phyloP scores from a whole-genome alignment of 257 asterid species.

The Jaltomata sinuosa region DNA sequence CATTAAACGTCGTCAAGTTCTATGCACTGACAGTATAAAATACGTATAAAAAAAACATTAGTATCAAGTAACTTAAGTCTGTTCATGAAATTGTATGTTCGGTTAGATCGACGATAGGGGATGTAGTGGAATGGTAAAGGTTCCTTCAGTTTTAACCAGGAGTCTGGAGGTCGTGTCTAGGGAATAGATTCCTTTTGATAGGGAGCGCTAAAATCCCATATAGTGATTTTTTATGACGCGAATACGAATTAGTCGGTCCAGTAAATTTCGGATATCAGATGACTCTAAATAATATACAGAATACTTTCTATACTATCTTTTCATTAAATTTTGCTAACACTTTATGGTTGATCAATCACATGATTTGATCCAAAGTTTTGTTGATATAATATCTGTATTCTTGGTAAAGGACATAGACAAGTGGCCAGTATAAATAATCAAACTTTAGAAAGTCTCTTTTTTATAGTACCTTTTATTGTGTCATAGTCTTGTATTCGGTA shows the following conservation, averaged over 20 bases:
- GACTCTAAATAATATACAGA: not conserved
- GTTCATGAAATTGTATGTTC: too few relatives aligned
- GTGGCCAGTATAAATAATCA: not conserved
- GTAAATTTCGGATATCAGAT: not conserved
- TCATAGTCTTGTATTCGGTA: not conserved
- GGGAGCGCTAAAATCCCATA: not conserved
- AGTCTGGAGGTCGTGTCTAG: not conserved
- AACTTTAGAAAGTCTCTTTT: not conserved
- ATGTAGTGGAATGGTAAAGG: not conserved
- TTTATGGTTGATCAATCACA: not conserved
- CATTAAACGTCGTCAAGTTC: not conserved
- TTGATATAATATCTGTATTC: not conserved
- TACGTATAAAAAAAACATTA: not conserved
- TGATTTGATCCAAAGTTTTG: not conserved
- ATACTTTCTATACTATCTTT: not conserved
- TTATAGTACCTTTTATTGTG: not conserved
- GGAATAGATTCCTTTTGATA: accelerated
- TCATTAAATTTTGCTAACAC: not conserved
- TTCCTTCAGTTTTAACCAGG: not conserved
- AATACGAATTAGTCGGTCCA: not conserved
- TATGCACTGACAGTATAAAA: not conserved
- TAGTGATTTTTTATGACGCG: accelerated
- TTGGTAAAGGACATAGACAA: not conserved
- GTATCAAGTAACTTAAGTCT: not conserved
- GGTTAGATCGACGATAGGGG: too few relatives aligned